phyloP scores from a whole-genome alignment of 352 stramenopile genomes.

The Pythium coloratum region DNA sequence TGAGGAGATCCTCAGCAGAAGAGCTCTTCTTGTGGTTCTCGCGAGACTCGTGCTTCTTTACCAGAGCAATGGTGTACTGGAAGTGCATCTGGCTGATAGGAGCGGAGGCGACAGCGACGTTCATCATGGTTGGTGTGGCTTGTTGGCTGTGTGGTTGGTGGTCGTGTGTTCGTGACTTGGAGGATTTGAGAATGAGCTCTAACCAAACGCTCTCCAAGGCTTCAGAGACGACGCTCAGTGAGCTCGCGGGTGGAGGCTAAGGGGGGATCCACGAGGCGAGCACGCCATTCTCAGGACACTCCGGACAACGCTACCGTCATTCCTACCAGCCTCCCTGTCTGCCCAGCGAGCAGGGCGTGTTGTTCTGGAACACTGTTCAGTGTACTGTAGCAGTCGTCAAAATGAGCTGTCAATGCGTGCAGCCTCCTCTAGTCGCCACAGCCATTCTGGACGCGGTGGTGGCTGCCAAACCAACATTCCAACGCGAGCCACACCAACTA shows the following conservation, averaged over 20 bases:
- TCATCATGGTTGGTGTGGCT: not conserved
- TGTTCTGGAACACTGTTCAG: not conserved
- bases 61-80: not conserved
- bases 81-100: constrained; percentile 1
- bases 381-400: not conserved
- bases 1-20: not conserved
- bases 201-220: not conserved
- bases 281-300: not conserved
- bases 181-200: not conserved
- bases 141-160: not conserved
- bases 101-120: not conserved
- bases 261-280: no score
- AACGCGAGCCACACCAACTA: not conserved
- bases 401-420: not conserved
- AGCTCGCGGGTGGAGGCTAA: no score
- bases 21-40: not conserved
- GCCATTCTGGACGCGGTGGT: not conserved
- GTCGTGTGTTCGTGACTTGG: not conserved
- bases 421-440: not conserved
- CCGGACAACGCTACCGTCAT: not conserved
- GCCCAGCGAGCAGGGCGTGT: no score
- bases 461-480: not conserved
- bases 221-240: not conserved
- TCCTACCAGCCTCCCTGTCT: not conserved
- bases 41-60: not conserved